phyloP scores from a whole-genome alignment of 2,329 filamentous ascomycete species.

The Stromatinia cepivora region DNA sequence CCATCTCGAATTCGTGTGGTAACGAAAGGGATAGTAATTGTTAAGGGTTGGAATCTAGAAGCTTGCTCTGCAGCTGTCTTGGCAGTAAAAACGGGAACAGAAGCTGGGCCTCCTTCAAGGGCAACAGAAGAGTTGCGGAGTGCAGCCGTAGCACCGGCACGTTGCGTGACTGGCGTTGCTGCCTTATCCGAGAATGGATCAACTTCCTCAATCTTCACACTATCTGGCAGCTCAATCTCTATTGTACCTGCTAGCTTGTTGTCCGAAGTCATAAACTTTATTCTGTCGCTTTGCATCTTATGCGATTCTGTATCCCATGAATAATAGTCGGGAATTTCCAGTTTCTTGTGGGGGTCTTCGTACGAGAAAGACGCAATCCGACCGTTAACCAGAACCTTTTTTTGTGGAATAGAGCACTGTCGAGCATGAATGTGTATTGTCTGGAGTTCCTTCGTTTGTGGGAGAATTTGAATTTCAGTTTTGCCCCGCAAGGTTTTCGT shows the following conservation, averaged over 20 bases:
- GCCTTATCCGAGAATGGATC: conserved; percentile 53
- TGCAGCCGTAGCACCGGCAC: conserved; percentile 39
- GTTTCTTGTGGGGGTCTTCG: conserved; percentile 65
- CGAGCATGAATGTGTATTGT: conserved; percentile 62
- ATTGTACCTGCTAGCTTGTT: conserved; percentile 56
- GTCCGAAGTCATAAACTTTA: conserved; percentile 43
- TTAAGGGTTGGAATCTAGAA: conserved; percentile 57
- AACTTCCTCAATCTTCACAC: conserved; percentile 61
- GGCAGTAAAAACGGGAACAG: conserved; percentile 39
- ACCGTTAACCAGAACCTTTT: conserved; percentile 53
- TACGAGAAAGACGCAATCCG: conserved; percentile 40
- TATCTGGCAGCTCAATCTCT: conserved; percentile 58
- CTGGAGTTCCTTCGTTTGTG: conserved; percentile 56
- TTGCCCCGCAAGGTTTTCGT: conserved; percentile 72
- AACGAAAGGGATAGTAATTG: conserved; percentile 72
- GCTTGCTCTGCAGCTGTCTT: conserved; percentile 43
- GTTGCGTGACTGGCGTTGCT: conserved; percentile 47
- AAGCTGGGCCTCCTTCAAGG: conserved; percentile 42
- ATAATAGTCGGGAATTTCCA: conserved; percentile 61
- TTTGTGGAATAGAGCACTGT: conserved; percentile 58
- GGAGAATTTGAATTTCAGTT: conserved; percentile 73
- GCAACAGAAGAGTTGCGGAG: conserved; percentile 36
- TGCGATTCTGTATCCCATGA: conserved; percentile 71
- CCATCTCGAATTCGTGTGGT: conserved; percentile 78
- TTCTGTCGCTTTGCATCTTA: conserved; percentile 69